Evolutionary conservation across 495 filamentous ascomycete species (phyloP).

Genomic region (Penicillium psychrofluorescens): DNA sequence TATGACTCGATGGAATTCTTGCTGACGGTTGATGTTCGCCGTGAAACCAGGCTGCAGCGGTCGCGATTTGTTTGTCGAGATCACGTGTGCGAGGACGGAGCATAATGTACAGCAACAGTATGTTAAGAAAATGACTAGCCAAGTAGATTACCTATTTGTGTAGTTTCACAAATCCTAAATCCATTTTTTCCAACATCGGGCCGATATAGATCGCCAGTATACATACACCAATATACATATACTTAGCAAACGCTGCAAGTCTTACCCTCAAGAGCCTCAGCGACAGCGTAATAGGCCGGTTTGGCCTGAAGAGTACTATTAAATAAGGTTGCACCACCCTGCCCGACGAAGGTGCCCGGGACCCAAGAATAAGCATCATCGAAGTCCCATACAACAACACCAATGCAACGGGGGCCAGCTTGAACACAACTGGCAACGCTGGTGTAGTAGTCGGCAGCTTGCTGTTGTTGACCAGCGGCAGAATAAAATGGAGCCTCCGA

Average conservation of each 20-base stretch:
- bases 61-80: too few species aligned
- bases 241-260: constrained; percentile 10
- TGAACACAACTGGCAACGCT: constrained; percentile 45
- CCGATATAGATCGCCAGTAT: too few species aligned
- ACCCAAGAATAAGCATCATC: constrained; percentile 51
- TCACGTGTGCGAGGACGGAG: too few species aligned
- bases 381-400: constrained; percentile 54
- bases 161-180: too few species aligned
- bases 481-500: constrained; percentile 17
- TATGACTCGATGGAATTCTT: too few species aligned
- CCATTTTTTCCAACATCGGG: too few species aligned
- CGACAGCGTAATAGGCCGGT: constrained; percentile 37
- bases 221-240: too few species aligned
- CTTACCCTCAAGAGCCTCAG: constrained; percentile 11
- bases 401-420: constrained; percentile 46
- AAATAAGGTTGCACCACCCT: constrained; percentile 37
- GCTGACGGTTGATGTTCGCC: too few species aligned
- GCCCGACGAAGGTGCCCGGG: constrained; percentile 36
- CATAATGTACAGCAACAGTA: too few species aligned
- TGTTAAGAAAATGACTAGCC: too few species aligned
- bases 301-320: constrained; percentile 41
- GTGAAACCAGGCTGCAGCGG: too few species aligned
- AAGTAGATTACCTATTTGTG: too few species aligned
- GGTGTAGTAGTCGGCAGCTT: constrained; percentile 46
- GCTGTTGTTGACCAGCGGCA: constrained; percentile 34